Conservation (phyloP, 805 yeast genomes). For the Candida incommunis region DNA sequence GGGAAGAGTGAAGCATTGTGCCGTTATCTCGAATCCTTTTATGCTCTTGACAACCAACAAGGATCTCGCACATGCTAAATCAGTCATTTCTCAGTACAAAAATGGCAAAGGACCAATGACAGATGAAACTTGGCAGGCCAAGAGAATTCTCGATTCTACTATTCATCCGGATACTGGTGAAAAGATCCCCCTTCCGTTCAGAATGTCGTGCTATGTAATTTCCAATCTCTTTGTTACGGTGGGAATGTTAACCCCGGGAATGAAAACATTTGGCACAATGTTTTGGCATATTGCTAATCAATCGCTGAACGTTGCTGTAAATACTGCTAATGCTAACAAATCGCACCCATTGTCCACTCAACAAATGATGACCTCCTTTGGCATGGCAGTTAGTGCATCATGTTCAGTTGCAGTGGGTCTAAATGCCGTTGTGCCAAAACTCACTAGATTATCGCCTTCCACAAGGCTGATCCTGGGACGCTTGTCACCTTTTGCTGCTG, state of each 20-base stretch:
- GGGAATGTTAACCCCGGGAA: slow-evolving; percentile 93
- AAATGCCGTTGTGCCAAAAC: slow-evolving; percentile 77
- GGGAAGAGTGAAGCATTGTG: slow-evolving; percentile 93
- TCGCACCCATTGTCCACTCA: slow-evolving; percentile 74
- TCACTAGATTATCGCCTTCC: slow-evolving; percentile 53
- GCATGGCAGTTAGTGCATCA: slow-evolving; percentile 84
- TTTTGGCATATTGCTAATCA: slow-evolving; percentile 99
- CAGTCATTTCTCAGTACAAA: slow-evolving; percentile 54
- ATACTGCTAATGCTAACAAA: slow-evolving; percentile 91
- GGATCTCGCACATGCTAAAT: slow-evolving; percentile 51
- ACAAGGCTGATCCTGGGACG: slow-evolving; percentile 66
- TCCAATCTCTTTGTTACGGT: slow-evolving; percentile 90
- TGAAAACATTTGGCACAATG: slow-evolving; percentile 79
- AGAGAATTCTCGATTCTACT: slow-evolving; percentile 76
- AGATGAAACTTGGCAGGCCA: slow-evolving; percentile 80
- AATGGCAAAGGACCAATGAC: slow-evolving; percentile 58
- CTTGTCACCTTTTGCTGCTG: slow-evolving; percentile 96
- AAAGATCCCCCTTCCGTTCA: slow-evolving; percentile 80
- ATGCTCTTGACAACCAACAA: slow-evolving; percentile 62
- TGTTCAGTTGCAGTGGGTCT: slow-evolving; percentile 93
- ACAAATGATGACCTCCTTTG: slow-evolving; percentile 68
- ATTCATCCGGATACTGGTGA: slow-evolving; percentile 96
- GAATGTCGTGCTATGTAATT: slow-evolving; percentile 93
- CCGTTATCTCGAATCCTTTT: slow-evolving; percentile 80
- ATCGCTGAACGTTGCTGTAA: slow-evolving; percentile 90